Percentiles rank a stretch among this genome's conserved stretches.
These are phyloP conservation scores for Chrysosporium queenslandicum DNA, from an alignment of 2,329 filamentous ascomycete genomes.

Conservation along the genomic window DNA sequence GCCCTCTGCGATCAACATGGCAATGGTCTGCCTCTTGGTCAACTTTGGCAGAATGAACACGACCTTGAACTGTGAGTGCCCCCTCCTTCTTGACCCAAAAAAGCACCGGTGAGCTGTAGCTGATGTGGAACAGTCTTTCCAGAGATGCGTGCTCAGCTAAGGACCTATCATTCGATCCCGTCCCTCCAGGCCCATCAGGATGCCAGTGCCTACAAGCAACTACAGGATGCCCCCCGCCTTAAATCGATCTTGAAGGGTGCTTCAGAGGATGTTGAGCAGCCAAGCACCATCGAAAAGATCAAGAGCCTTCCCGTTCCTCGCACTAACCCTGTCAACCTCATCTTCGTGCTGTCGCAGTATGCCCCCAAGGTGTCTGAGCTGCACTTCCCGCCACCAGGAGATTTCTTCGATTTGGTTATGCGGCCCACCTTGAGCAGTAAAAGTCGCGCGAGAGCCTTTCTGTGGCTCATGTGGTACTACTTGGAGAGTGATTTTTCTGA, in stretches of 20 bases:
- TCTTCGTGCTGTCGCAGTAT: conserved; percentile 85
- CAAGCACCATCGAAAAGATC: conserved; percentile 72
- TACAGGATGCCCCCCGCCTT: conserved; percentile 88
- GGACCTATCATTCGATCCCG: conserved; percentile 96
- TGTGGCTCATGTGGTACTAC: conserved; percentile 99
- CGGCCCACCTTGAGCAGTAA: conserved; percentile 68
- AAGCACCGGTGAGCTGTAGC: background rate
- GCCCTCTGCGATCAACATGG: conserved; percentile 91
- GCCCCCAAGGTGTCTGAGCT: conserved; percentile 85
- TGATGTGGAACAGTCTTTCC: conserved; percentile 64
- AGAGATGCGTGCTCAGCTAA: conserved; percentile 94
- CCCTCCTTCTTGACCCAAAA: conserved; percentile 3
- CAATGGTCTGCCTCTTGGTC: conserved; percentile 95
- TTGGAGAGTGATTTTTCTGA: conserved; percentile 89
- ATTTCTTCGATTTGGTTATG: conserved; percentile 98
- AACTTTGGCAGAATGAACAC: conserved; percentile 99
- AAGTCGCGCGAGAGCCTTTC: conserved; percentile 75
- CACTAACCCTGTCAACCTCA: conserved; percentile 93
- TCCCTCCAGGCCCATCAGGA: conserved; percentile 92
- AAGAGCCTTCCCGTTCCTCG: conserved; percentile 58
- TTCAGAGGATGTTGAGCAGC: conserved; percentile 81
- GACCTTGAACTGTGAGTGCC: conserved; percentile 75
- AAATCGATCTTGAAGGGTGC: conserved; percentile 97
- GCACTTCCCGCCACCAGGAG: conserved; percentile 73
- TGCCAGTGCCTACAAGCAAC: conserved; percentile 90